Evolutionary conservation across 1,284 basidiomycete species (phyloP).

Genomic region (Leccinum pallidistipes): DNA sequence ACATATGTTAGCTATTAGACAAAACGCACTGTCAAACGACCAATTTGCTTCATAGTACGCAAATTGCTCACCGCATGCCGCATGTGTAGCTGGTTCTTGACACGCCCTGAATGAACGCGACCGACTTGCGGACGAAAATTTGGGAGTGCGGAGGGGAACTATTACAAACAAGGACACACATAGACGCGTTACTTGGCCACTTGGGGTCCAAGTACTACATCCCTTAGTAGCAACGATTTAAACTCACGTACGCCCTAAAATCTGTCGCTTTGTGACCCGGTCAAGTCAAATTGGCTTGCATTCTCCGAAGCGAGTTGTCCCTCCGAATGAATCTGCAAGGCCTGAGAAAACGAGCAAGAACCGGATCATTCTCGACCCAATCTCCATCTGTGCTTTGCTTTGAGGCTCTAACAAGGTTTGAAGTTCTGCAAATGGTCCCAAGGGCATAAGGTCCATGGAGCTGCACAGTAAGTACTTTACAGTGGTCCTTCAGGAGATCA

Average conservation of each 20-base stretch:
- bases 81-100: constrained; percentile 30
- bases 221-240: background rate
- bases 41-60: background rate
- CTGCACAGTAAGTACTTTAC: background rate
- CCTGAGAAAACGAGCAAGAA: background rate
- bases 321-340: background rate
- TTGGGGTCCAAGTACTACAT: too few relatives aligned
- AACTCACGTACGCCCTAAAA: background rate
- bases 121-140: constrained; percentile 31
- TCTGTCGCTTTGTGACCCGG: background rate
- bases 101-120: constrained; percentile 31
- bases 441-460: background rate
- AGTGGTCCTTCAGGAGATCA: constrained; percentile 10
- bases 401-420: background rate
- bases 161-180: constrained; percentile 33
- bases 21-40: background rate
- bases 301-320: background rate
- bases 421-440: background rate
- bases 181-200: too few relatives aligned
- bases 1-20: constrained; percentile 55
- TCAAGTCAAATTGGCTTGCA: background rate
- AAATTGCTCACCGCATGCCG: constrained; percentile 52
- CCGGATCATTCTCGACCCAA: background rate
- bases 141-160: constrained; percentile 14
- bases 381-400: background rate